These are phyloP conservation scores for Pseudonitzschia pungens DNA, from an alignment of 108 stramenopile species.

Conservation along the genomic window DNA sequence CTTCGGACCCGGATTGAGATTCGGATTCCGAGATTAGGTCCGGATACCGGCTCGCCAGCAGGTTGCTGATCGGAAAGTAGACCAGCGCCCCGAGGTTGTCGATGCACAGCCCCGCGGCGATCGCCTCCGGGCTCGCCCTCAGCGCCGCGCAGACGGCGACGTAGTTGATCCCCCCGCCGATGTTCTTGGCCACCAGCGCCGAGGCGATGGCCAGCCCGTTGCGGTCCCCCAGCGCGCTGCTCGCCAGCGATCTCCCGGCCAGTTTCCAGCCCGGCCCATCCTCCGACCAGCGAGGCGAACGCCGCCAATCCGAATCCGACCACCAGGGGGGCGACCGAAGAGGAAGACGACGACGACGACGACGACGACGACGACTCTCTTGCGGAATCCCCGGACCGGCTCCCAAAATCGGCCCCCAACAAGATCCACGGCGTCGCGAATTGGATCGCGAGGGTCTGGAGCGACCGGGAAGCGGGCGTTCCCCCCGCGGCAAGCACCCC, in stretches of 20 bases:
- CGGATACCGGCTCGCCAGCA: slow-evolving; percentile 33
- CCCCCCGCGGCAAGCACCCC: slow-evolving; percentile 66
- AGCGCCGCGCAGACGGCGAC: slow-evolving; percentile 65
- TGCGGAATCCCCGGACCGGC: neutral
- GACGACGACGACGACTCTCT: neutral
- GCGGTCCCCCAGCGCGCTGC: slow-evolving; percentile 28
- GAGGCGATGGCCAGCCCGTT: slow-evolving; percentile 71
- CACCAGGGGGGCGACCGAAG: slow-evolving; percentile 42
- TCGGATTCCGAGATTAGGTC: slow-evolving; percentile 6
- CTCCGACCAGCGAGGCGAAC: slow-evolving; percentile 55
- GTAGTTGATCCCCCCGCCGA: slow-evolving; percentile 87
- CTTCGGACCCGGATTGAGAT: neutral
- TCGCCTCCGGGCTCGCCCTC: slow-evolving; percentile 51
- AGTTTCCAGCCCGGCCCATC: slow-evolving; percentile 52
- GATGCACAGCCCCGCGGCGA: slow-evolving; percentile 64
- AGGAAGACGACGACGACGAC: neutral
- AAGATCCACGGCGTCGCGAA: slow-evolving; percentile 77
- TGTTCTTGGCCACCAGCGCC: slow-evolving; percentile 80
- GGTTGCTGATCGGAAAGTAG: slow-evolving; percentile 75
- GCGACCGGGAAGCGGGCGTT: slow-evolving; percentile 41
- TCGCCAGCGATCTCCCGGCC: slow-evolving; percentile 10
- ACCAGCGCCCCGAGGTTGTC: slow-evolving; percentile 80
- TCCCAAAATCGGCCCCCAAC: slow-evolving; percentile 68
- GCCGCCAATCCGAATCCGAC: slow-evolving; percentile 63
- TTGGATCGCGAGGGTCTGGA: slow-evolving; percentile 46